Base-by-base conservation (phyloP, 2,329 filamentous ascomycete genomes). In the Reticulascus tulasneorum region DNA sequence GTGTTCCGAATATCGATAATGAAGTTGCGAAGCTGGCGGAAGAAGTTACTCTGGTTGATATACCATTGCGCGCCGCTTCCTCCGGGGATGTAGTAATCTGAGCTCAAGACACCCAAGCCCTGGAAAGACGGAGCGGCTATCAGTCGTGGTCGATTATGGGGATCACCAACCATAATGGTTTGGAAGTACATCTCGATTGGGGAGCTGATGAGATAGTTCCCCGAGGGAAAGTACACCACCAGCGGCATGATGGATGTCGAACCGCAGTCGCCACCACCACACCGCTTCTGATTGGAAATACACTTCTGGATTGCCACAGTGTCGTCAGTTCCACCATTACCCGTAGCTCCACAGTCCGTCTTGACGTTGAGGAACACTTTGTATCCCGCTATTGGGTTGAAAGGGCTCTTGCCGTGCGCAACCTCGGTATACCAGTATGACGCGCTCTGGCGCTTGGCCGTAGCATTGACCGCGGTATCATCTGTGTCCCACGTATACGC, bases 351-450 rank as follows among this genome's bases (percentile, higher is more conserved):
- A 52, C 67, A 78, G 38, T 75, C 71, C n/a, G n/a, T n/a, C 51
- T 67, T 68, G 3, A 77, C 73, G 50, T 76, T 76, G 25, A 73
- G 67, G 48, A 67, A 77, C 34, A 77, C 56, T 51, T 78, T 61
- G 63, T 77, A 84, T 5, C n/a, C n/a, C n/a, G n/a, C n/a, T n/a
- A n/a, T n/a, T n/a, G n/a, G n/a, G n/a, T n/a, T n/a, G n/a, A n/a
- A n/a, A n/a, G 18, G 19, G 15, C 8, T 16, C 8, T 29, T 26
- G 7, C 26, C 16, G 12, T 19, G 30, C 21, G 25, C 28, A 9
- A 15, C 21, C 2, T 29, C 36, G 10, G 24, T 23, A 6, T 27
- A 29, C 2, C 29, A 23, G 18, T 16, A 21, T 7, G 10, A 9
- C 3, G 15, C 23, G 4, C 22, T 16, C 9, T 25, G 32, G 12